Evolutionary conservation across 371 early-diverging fungal species (phyloP), one percentile per base, ranked within the genome.

Genomic region (Actinomucor elegans): DNA sequence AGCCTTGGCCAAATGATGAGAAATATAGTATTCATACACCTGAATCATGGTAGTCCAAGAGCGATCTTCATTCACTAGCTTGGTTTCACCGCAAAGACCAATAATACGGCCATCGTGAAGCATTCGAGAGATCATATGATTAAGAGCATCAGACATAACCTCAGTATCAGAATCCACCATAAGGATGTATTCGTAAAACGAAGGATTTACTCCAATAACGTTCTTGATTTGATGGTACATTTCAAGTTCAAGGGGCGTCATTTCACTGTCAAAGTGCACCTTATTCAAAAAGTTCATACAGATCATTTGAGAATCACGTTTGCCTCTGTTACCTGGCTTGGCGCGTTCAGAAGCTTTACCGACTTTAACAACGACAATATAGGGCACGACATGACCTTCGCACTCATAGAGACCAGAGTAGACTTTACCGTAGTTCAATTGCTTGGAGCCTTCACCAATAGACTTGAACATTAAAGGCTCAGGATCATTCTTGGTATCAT

Each of bases 271-370:
- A 74, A 94, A 96, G 69, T 98, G 96, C 9, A 99, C 93, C 71
- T 94, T 93, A 76, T 93, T 92, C 67, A 99, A 88, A 83, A 99
- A 99, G 46, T 91, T 84, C 99, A 99, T 99, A 61, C 94, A 86
- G 48, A 99, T 87, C 73, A 99, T 88, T 81, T 99, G 99, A 26
- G 98, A 96, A 80, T 99, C 99, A 64, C 99, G 92, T 82, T 99
- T 99, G 61, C 99, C 99, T 37, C 99, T 81, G 71, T 99, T 99
- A n/a, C 97, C 98, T 9, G 94, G 88, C 65, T 89, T 91, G 47
- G 80, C 78, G 49, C 85, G 80, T 67, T 93, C 92, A 18, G 80
- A 80, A 1, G 89, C 86, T 27, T 81, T 84, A 47, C 99, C 99
- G 37, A 87, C 87, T 81, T 99, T 99, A 71, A 90, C 94, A 4